A percentile compares a stretch with the other conserved stretches of the same genome.
These are phyloP conservation scores for Ceraceosorus guamensis DNA, from an alignment of 1,284 basidiomycete genomes.

Conservation along the genomic window DNA sequence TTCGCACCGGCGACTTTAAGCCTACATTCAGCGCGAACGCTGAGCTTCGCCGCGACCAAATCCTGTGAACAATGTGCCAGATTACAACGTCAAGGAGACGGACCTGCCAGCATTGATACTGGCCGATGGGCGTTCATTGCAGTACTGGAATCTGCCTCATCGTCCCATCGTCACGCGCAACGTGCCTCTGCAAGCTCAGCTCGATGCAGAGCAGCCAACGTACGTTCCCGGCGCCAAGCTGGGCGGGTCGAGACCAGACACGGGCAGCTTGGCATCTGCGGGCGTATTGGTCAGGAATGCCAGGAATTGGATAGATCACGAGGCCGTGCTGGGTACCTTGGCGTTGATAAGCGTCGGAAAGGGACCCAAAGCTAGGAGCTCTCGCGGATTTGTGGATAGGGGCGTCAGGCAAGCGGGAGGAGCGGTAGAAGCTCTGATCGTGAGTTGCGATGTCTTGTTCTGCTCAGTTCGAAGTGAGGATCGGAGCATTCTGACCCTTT, in stretches of 20 bases:
- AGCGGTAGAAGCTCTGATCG: constrained; percentile 11
- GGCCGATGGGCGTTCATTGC: constrained; percentile 23
- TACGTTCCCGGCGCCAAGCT: not conserved
- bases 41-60: too few species aligned
- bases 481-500: too few species aligned
- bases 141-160: constrained; percentile 24
- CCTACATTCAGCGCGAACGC: too few species aligned
- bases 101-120: constrained; percentile 22
- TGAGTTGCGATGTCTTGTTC: too few species aligned
- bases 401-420: constrained; percentile 18
- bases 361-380: constrained; percentile 17
- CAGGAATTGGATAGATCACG: constrained; percentile 13
- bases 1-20: not conserved
- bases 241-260: too few species aligned
- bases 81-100: constrained; percentile 18
- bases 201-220: too few species aligned
- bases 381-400: constrained; percentile 20
- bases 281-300: not conserved
- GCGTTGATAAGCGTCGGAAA: constrained; percentile 13
- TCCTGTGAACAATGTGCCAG: constrained; percentile 1
- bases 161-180: constrained; percentile 1
- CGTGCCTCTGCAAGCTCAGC: not conserved
- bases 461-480: too few species aligned
- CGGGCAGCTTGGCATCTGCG: not conserved
- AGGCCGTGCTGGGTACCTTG: constrained; percentile 13